Conservation (phyloP, 306 rosid species). For the Spatholobus suberectus region DNA sequence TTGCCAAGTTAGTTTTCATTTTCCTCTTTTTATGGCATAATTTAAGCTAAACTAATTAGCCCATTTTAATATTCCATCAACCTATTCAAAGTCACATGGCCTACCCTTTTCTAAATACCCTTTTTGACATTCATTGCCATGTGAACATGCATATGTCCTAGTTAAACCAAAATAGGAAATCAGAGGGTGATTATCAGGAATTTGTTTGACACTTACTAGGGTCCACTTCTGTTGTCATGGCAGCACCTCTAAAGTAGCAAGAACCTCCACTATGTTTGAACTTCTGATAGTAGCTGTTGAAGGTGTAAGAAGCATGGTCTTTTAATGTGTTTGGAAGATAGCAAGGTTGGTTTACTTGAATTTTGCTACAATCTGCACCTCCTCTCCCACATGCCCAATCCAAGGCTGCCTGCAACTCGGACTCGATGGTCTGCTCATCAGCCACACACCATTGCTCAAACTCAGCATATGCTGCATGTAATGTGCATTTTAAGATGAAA, state of each 20-base stretch:
- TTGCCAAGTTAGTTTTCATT: no score
- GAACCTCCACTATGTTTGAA: conserved; percentile 72
- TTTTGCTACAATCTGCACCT: conserved; percentile 77
- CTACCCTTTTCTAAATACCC: conserved; percentile 20
- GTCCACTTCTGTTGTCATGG: conserved; percentile 74
- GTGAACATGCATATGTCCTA: conserved; percentile 36
- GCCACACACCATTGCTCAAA: conserved; percentile 84
- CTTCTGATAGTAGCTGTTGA: conserved; percentile 74
- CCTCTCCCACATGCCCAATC: conserved; percentile 88
- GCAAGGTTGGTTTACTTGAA: conserved; percentile 70
- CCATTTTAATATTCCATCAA: conserved; percentile 2
- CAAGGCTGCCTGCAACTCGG: conserved; percentile 72
- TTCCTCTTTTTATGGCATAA: no score
- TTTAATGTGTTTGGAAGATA: conserved; percentile 68
- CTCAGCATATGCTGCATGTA: conserved; percentile 49
- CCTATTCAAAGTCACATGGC: conserved; percentile 39
- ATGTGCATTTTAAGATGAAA: neutral
- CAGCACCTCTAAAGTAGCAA: conserved; percentile 78
- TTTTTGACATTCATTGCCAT: conserved; percentile 36
- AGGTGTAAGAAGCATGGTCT: conserved; percentile 85
- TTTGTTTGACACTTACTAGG: conserved; percentile 65
- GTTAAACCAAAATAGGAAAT: neutral
- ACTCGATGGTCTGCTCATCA: conserved; percentile 71
- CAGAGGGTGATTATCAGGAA: neutral
- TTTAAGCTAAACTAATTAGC: no score